Percentiles rank a stretch among this genome's conserved stretches.
Conservation (phyloP, 345 rosid genomes). For the Bruguiera sexangula region DNA sequence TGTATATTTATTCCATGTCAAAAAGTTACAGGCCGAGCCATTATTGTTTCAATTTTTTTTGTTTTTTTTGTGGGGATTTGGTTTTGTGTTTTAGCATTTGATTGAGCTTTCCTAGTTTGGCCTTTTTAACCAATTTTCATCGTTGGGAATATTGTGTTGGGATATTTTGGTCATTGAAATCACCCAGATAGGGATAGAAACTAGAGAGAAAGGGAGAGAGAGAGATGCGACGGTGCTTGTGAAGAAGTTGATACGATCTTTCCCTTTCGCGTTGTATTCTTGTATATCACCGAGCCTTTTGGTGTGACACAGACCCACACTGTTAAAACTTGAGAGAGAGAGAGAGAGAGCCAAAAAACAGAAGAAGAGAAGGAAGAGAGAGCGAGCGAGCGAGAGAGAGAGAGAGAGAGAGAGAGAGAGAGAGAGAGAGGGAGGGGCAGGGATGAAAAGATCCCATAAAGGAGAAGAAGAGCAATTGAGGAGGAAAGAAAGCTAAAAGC, state of each 20-base stretch:
- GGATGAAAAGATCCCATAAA: constrained; percentile 8
- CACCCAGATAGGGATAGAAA: constrained; percentile 18
- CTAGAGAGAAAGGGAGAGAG: constrained; percentile 1
- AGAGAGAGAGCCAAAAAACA: background rate
- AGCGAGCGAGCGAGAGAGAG: background rate
- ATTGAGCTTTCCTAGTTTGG: background rate
- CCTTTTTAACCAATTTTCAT: background rate
- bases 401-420: background rate
- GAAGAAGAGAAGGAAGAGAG: too few species aligned
- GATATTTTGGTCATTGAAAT: constrained; percentile 19
- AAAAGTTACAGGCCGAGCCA: background rate
- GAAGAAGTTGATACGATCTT: constrained; percentile 46
- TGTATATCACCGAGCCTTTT: constrained; percentile 2
- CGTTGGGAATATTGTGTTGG: constrained; percentile 18
- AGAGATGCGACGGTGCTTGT: constrained; percentile 14
- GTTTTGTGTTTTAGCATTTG: constrained; percentile 7
- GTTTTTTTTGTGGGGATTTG: background rate
- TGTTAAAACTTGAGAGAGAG: background rate
- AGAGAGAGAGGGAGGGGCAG: background rate
- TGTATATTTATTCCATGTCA: background rate
- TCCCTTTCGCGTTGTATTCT: constrained; percentile 46
- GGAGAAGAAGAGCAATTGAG: background rate
- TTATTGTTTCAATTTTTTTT: background rate
- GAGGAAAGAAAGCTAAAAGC: constrained; percentile 3
- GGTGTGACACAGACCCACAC: background rate